These are phyloP conservation scores for Russula abietina DNA, from an alignment of 768 basidiomycete genomes.

Conservation along the genomic window DNA sequence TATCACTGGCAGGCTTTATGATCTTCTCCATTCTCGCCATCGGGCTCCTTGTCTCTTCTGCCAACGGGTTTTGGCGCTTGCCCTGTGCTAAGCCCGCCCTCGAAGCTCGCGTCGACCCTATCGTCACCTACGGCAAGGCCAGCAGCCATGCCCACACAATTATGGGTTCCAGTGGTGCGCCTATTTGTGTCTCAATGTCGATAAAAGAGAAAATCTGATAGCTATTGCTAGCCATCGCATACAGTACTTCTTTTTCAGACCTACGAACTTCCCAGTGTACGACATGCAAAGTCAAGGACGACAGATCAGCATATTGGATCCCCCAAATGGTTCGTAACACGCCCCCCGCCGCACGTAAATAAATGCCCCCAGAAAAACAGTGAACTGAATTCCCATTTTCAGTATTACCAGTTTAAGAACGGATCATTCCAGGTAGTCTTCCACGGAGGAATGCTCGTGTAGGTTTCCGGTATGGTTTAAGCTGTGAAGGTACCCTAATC, in stretches of 20 bases:
- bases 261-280: constrained; percentile 15
- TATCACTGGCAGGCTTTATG: not conserved
- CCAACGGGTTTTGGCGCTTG: constrained; percentile 17
- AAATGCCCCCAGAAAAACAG: not conserved
- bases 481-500: not conserved
- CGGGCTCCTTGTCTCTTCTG: constrained; percentile 8
- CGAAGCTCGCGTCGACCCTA: constrained; percentile 20
- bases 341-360: not conserved
- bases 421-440: constrained; percentile 10
- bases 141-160: constrained; percentile 21
- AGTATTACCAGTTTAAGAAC: constrained; percentile 19
- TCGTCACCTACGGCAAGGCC: constrained; percentile 5
- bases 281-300: constrained; percentile 22
- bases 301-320: constrained; percentile 23
- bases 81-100: constrained; percentile 16
- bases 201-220: not conserved
- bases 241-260: constrained; percentile 12
- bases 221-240: constrained; percentile 9
- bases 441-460: constrained; percentile 24
- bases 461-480: not conserved
- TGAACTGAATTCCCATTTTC: constrained; percentile 5
- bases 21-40: constrained; percentile 9
- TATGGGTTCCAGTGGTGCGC: constrained; percentile 20
- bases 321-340: constrained; percentile 10
- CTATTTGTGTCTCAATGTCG: not conserved